Conservation (phyloP, 2,329 filamentous ascomycete genomes). For the Drechslera avenae region DNA sequence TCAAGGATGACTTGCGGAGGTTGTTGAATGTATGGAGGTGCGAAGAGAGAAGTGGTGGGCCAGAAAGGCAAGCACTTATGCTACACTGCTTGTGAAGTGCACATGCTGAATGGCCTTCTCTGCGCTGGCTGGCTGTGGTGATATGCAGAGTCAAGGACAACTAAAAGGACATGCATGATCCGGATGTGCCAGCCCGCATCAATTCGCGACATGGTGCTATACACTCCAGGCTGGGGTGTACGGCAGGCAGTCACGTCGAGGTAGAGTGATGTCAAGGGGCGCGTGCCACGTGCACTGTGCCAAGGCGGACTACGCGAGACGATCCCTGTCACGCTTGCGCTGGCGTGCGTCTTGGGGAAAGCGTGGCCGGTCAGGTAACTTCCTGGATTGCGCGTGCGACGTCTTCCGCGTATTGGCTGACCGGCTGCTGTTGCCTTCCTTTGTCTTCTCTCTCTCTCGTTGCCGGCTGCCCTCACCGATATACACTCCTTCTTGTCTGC, state of each 20-base stretch:
- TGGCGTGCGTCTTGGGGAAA: conserved; percentile 26
- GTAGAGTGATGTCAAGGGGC: neutral
- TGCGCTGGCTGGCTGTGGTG: neutral
- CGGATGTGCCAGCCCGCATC: too few relatives aligned
- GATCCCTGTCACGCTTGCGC: conserved; percentile 25
- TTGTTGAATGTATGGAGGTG: too few relatives aligned
- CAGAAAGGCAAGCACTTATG: too few relatives aligned
- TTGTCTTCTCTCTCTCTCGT: conserved; percentile 14
- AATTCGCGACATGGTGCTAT: too few relatives aligned
- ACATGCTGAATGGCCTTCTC: too few relatives aligned
- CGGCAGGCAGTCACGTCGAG: neutral
- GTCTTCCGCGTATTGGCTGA: conserved; percentile 23
- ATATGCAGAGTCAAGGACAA: too few relatives aligned
- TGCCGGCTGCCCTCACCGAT: conserved; percentile 12
- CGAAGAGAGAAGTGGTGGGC: too few relatives aligned
- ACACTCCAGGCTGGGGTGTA: too few relatives aligned
- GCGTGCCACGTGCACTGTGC: conserved; percentile 2
- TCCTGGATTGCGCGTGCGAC: conserved; percentile 19
- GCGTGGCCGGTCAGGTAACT: conserved; percentile 18
- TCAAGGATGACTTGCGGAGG: too few relatives aligned
- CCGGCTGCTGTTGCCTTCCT: conserved; percentile 19
- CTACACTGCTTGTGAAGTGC: too few relatives aligned
- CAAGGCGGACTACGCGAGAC: conserved; percentile 15
- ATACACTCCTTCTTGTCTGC: conserved; percentile 21
- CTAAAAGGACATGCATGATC: too few relatives aligned